These are phyloP conservation scores for Spiraea crenata DNA, from an alignment of 331 rosid genomes.

Conservation along the genomic window DNA sequence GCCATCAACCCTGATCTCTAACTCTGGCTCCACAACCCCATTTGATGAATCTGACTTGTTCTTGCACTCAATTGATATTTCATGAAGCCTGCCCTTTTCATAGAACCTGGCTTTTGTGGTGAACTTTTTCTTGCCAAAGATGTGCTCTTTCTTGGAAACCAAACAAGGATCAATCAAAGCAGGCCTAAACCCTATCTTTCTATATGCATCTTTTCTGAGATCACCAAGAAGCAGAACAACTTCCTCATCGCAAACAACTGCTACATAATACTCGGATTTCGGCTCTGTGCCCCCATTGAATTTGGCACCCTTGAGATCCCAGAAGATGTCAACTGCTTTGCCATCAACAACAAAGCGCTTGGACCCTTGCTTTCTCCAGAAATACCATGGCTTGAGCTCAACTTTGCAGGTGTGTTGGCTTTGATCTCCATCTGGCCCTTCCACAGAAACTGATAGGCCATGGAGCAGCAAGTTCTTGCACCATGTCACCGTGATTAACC, in stretches of 20 bases:
- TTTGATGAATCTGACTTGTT: conserved; percentile 30
- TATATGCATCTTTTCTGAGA: conserved; percentile 69
- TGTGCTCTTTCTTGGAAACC: conserved; percentile 76
- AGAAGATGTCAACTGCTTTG: conserved; percentile 50
- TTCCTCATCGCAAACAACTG: conserved; percentile 75
- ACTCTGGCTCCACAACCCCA: conserved; percentile 70
- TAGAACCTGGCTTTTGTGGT: conserved; percentile 70
- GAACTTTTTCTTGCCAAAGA: conserved; percentile 74
- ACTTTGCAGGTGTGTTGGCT: conserved; percentile 61
- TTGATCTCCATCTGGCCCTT: conserved; percentile 55
- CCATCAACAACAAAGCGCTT: conserved; percentile 59
- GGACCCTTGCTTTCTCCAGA: conserved; percentile 84
- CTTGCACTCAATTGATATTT: conserved; percentile 73
- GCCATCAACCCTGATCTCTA: conserved; percentile 90
- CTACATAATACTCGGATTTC: conserved; percentile 70
- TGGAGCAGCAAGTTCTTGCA: conserved; percentile 69
- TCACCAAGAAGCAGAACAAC: conserved; percentile 78
- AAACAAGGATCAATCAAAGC: conserved; percentile 67
- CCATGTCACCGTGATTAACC: conserved; percentile 74
- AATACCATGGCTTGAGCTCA: conserved; percentile 90
- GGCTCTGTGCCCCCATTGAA: conserved; percentile 77
- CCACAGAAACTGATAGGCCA: conserved; percentile 70
- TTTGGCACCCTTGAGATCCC: conserved; percentile 81
- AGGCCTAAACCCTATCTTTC: conserved; percentile 69
- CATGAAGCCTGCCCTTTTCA: conserved; percentile 63